A percentile compares a stretch with the other conserved stretches of the same genome.
Conservation (phyloP, 371 early-diverging fungal genomes). For the Apophysomyces variabilis region DNA sequence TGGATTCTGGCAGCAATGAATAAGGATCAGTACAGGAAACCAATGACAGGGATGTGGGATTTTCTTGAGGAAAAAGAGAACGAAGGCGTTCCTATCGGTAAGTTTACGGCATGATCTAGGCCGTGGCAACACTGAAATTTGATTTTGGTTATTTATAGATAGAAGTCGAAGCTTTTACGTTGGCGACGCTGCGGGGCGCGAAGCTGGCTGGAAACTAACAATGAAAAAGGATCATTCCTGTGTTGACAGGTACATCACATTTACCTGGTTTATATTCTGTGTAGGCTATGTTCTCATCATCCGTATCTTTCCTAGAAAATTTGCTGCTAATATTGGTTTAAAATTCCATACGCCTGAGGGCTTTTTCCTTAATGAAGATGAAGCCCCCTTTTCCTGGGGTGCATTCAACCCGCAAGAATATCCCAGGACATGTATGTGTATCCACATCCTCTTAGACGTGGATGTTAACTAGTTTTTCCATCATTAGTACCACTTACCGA, state of each 20-base stretch:
- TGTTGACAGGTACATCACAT: slow-evolving; percentile 60
- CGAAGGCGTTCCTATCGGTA: slow-evolving; percentile 50
- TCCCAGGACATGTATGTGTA: slow-evolving; percentile 20
- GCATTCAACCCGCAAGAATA: slow-evolving; percentile 62
- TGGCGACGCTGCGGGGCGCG: slow-evolving; percentile 93
- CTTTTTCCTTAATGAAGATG: slow-evolving; percentile 62
- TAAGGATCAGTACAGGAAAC: slow-evolving; percentile 82
- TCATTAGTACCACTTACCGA: slow-evolving; percentile 24
- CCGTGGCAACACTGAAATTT: neutral
- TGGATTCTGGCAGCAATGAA: slow-evolving; percentile 66
- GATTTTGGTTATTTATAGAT: slow-evolving; percentile 38
- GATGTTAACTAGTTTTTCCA: slow-evolving; percentile 9
- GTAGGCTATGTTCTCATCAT: no score
- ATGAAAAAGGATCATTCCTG: slow-evolving; percentile 77
- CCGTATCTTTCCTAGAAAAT: slow-evolving; percentile 56
- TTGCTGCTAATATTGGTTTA: slow-evolving; percentile 78
- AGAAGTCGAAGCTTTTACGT: slow-evolving; percentile 69
- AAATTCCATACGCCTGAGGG: slow-evolving; percentile 87
- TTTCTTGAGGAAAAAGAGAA: slow-evolving; percentile 51
- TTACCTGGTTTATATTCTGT: no score
- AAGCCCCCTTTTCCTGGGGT: slow-evolving; percentile 55
- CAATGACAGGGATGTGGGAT: slow-evolving; percentile 87
- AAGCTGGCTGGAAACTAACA: slow-evolving; percentile 62
- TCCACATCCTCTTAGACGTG: no score
- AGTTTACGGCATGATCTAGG: neutral